These are phyloP conservation scores for Eudorina sp. DNA, from an alignment of 139 green algal genomes.

Conservation along the genomic window DNA sequence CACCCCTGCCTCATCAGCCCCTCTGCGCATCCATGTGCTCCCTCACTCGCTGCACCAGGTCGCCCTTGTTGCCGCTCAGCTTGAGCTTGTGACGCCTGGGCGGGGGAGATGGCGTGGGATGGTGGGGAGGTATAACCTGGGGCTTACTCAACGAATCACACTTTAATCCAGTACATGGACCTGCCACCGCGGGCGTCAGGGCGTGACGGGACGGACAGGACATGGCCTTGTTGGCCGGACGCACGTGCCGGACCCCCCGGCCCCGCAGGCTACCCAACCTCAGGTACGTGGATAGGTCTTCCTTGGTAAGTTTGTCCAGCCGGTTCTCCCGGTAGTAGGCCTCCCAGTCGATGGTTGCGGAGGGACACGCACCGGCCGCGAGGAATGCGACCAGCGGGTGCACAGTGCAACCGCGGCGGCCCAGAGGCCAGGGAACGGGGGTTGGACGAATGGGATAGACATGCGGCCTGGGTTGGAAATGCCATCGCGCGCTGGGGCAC, in stretches of 20 bases:
- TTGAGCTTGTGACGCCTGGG: constrained; percentile 18
- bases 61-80: constrained; percentile 34
- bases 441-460: no score
- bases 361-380: no score
- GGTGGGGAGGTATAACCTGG: neutral
- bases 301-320: neutral
- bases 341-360: constrained; percentile 1
- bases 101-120: neutral
- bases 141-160: no score
- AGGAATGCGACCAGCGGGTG: no score
- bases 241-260: neutral
- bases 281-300: constrained; percentile 25
- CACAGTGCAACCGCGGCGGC: no score
- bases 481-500: no score
- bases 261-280: neutral
- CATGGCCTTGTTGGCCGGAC: neutral
- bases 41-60: neutral
- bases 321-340: neutral
- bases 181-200: neutral
- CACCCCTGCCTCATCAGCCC: no score
- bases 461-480: no score
- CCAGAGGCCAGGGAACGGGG: neutral
- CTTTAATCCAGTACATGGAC: no score
- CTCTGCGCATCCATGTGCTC: constrained; percentile 7
- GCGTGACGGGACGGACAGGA: neutral